Base-by-base conservation (phyloP, 371 early-diverging fungal species). In the Cokeromyces recurvatus region DNA sequence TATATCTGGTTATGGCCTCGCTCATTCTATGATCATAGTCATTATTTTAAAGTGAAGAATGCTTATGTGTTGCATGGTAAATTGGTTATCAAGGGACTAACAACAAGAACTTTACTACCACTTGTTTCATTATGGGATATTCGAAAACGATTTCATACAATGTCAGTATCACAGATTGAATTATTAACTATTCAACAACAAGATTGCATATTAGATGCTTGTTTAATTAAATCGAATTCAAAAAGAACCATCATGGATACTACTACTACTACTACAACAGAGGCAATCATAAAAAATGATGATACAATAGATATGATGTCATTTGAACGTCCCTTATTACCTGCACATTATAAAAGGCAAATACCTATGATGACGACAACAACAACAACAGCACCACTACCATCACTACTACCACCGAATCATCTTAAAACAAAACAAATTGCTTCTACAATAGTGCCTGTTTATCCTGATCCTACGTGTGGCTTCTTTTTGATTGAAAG, bases 11-110 rank as follows among this genome's bases (percentile, higher is more conserved):
- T 62, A 15, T 19, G 54, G 7, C 74, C 74, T 11, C 47, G 57
- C 21, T 62, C 63, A 43, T 34, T 15, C 4, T 11, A 32, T 27
- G 32, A 50, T 9, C 25, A 43, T 8, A 50, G 57, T 2, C 43
- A 67, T 25, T 74, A 53, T 53, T 74, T 74, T 32, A 47, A 50
- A 48, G 71, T 74, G 1, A 70, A 74, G 47, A 64, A 70, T 63
- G 50, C 60, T 0, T 74, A 70, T 62, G 74, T 74, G 16, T 70
- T 66, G 20, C 74, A 74, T 49, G 74, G 74, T 7, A 74, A 70
- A 38, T 49, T 74, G 37, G 45, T 74, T 10, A 21, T 74, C 21
- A 37, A 64, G 36, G 50, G 50, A 15, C 42, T 50, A 6, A 11
- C 32, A 31, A 44, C 29, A 32, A 7, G 34, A 46, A 16, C 40